These are phyloP conservation scores for Gamsiella multidivaricata DNA, from an alignment of 192 early-diverging fungal species.

Conservation along the genomic window DNA sequence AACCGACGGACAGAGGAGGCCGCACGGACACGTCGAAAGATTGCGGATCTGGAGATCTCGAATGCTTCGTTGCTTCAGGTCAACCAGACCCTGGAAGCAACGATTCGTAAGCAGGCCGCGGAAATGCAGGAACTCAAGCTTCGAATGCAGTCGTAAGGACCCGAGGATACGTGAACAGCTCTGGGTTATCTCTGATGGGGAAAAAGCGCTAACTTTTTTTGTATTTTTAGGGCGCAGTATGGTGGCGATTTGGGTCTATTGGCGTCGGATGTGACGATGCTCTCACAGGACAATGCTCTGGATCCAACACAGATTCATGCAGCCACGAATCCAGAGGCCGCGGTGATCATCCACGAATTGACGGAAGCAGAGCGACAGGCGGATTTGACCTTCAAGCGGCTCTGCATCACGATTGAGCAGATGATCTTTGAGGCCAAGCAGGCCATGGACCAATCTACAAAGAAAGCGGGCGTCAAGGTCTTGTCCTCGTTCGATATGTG, in stretches of 20 bases:
- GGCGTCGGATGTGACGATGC: conserved; percentile 6
- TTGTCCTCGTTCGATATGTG: conserved; percentile 47
- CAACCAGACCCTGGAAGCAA: conserved; percentile 63
- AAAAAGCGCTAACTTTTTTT: no score
- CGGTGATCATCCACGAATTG: conserved; percentile 33
- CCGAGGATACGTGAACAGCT: no score
- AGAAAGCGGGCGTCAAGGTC: conserved; percentile 44
- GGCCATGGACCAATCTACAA: conserved; percentile 39
- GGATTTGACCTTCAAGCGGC: conserved; percentile 35
- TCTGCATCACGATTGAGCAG: conserved; percentile 48
- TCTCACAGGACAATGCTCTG: conserved; percentile 2
- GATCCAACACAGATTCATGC: background rate
- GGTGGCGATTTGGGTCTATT: conserved; percentile 31
- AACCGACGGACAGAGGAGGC: conserved; percentile 36
- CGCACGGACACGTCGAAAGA: conserved; percentile 52
- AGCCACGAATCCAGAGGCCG: conserved; percentile 2
- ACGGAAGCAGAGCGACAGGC: conserved; percentile 47
- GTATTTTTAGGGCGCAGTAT: conserved; percentile 27
- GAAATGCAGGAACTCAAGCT: conserved; percentile 61
- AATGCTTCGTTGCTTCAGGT: conserved; percentile 61
- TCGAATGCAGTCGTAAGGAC: conserved; percentile 50
- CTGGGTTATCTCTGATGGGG: no score
- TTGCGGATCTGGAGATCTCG: conserved; percentile 68
- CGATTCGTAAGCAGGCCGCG: conserved; percentile 59
- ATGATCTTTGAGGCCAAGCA: conserved; percentile 49